Evolutionary conservation across 495 filamentous ascomycete species (phyloP).

Genomic region (Penicillium chermesinum): DNA sequence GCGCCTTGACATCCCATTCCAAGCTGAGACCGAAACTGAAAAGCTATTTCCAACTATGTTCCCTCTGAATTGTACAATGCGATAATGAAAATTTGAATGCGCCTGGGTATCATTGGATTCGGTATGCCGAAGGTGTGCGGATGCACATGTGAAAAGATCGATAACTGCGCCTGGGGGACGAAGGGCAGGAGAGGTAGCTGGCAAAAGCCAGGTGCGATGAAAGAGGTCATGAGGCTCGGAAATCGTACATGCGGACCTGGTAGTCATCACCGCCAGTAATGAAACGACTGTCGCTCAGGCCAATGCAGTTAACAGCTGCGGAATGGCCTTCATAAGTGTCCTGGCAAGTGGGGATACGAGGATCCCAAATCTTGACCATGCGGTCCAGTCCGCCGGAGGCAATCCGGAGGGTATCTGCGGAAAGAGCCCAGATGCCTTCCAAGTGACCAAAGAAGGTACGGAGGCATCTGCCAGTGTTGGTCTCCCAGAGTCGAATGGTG

Average conservation of each 20-base stretch:
- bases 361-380: conserved; percentile 97
- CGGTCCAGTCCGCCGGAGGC: conserved; percentile 87
- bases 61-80: conserved; percentile 1
- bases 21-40: no score
- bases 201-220: conserved; percentile 3
- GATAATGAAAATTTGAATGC: conserved; percentile 5
- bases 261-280: conserved; percentile 90
- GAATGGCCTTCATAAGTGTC: conserved; percentile 84
- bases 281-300: conserved; percentile 80
- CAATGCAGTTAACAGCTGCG: conserved; percentile 88
- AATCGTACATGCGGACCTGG: conserved; percentile 82
- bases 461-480: conserved; percentile 70
- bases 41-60: neutral
- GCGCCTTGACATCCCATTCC: no score
- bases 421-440: conserved; percentile 92
- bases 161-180: neutral
- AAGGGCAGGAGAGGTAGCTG: neutral
- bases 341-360: conserved; percentile 83
- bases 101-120: conserved; percentile 22
- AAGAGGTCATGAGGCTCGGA: conserved; percentile 43
- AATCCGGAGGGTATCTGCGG: conserved; percentile 82
- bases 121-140: conserved; percentile 3
- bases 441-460: conserved; percentile 95
- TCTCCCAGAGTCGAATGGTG: conserved; percentile 92
- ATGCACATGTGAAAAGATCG: neutral